These are phyloP conservation scores for Globisporangium nagaii DNA, from an alignment of 352 stramenopile species.

Conservation along the genomic window DNA sequence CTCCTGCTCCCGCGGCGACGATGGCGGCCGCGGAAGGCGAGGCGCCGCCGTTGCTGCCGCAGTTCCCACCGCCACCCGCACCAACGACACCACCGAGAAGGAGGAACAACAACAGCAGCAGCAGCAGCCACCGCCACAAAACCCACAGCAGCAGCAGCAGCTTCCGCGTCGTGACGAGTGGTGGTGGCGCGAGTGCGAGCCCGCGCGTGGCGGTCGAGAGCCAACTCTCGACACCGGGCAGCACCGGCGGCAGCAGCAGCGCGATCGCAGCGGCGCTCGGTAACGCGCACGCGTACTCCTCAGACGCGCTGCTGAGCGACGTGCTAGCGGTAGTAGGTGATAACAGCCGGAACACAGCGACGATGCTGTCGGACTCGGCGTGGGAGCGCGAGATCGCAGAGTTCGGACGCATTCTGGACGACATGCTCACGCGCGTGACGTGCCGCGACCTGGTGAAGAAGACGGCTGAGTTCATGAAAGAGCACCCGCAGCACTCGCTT, in stretches of 20 bases:
- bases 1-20: not conserved
- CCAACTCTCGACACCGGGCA: not conserved
- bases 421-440: constrained; percentile 65
- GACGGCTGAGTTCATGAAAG: constrained; percentile 69
- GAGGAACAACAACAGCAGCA: not conserved
- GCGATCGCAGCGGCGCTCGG: constrained; percentile 7
- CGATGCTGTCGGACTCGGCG: constrained; percentile 56
- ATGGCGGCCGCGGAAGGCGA: not conserved
- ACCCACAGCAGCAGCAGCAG: not conserved
- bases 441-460: constrained; percentile 68
- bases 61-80: not conserved
- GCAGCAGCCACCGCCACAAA: not conserved
- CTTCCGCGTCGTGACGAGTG: not conserved
- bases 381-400: constrained; percentile 71
- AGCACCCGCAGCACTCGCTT: constrained; percentile 63
- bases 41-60: not conserved
- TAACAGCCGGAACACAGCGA: constrained; percentile 9
- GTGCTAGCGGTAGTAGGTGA: not conserved
- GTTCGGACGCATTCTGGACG: constrained; percentile 65
- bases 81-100: constrained; percentile 5
- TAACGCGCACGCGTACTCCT: not conserved
- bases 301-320: not conserved
- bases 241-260: not conserved
- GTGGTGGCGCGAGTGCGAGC: constrained; percentile 2
- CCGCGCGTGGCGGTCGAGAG: not conserved